These are phyloP conservation scores for Suhomyces guaymorum DNA, from an alignment of 1,139 yeast species.

Conservation along the genomic window DNA sequence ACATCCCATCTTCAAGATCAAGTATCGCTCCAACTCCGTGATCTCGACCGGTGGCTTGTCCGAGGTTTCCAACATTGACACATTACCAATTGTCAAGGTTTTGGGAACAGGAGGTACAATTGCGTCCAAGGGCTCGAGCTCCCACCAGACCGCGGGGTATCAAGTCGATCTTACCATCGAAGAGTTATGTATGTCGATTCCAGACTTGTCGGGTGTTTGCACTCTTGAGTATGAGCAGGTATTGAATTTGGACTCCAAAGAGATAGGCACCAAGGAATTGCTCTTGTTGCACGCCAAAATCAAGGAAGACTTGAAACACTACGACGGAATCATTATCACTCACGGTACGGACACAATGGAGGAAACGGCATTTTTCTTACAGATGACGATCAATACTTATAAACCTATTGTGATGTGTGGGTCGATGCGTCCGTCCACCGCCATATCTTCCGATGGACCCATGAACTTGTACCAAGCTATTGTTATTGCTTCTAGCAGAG, in stretches of 20 bases:
- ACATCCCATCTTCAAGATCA: constrained; percentile 26
- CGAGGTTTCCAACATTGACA: constrained; percentile 14
- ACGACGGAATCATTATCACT: constrained; percentile 62
- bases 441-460: constrained; percentile 70
- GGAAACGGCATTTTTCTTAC: constrained; percentile 69
- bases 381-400: constrained; percentile 54
- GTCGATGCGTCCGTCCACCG: constrained; percentile 71
- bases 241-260: constrained; percentile 65
- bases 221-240: constrained; percentile 65
- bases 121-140: constrained; percentile 60
- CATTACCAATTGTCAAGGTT: constrained; percentile 51
- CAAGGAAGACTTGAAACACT: constrained; percentile 43
- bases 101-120: constrained; percentile 76
- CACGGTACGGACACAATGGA: constrained; percentile 76
- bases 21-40: constrained; percentile 23
- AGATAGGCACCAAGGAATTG: constrained; percentile 49
- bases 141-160: constrained; percentile 67
- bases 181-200: constrained; percentile 57
- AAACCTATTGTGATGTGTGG: constrained; percentile 71
- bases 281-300: constrained; percentile 42
- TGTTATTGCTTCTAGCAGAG: constrained; percentile 55
- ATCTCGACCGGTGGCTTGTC: constrained; percentile 19
- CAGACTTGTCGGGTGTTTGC: constrained; percentile 60
- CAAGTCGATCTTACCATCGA: constrained; percentile 66
- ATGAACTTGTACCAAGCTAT: constrained; percentile 73